Percentiles rank a stretch among this genome's conserved stretches.
phyloP scores from a whole-genome alignment of 208 protist genomes.

The Wallacemonas sp. region DNA sequence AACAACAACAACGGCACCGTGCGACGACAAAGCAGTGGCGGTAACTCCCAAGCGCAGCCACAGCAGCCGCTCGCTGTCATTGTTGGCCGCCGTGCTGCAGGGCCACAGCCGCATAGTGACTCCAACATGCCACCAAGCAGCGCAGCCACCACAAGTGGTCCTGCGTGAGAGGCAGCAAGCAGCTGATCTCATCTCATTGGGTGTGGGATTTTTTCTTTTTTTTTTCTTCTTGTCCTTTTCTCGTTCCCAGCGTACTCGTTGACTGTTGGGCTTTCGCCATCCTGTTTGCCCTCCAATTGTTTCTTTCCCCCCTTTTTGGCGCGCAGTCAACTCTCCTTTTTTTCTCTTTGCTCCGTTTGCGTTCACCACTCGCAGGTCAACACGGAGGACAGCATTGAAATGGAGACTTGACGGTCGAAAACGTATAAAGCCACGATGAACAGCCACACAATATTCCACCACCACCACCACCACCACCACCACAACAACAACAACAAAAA shows the following conservation, averaged over 20 bases:
- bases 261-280: conserved; percentile 13
- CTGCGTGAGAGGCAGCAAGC: too few species aligned
- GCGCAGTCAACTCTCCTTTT: not conserved
- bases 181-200: not conserved
- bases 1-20: too few species aligned
- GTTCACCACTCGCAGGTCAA: not conserved
- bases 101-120: not conserved
- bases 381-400: not conserved
- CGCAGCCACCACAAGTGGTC: not conserved
- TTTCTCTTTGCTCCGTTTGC: not conserved
- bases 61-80: conserved; percentile 14
- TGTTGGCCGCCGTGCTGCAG: not conserved
- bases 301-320: conserved; percentile 4
- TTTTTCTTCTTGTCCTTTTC: conserved; percentile 5
- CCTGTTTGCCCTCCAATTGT: conserved; percentile 19
- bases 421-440: too few species aligned
- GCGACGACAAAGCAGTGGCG: too few species aligned
- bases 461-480: too few species aligned
- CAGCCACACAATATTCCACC: too few species aligned
- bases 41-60: conserved; percentile 5
- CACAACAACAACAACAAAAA: too few species aligned
- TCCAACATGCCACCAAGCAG: not conserved
- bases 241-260: too few species aligned
- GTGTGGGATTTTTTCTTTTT: not conserved
- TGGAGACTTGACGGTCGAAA: too few species aligned